Base-by-base conservation (phyloP, 1,284 basidiomycete species). In the Crepidotus sp. region DNA sequence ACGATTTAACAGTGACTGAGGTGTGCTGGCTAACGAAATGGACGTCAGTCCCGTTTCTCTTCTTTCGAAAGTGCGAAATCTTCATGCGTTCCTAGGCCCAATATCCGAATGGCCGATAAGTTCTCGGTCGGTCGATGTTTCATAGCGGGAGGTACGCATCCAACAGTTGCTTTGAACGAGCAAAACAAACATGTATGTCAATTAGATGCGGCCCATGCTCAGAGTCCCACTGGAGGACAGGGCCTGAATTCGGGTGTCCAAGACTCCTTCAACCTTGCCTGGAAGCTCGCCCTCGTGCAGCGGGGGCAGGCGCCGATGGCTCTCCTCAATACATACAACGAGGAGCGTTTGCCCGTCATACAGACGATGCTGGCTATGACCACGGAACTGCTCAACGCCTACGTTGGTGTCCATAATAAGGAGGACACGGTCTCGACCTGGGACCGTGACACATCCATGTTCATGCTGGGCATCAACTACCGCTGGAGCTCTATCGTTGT, bases 311-410 rank as follows among this genome's bases (percentile, higher is more conserved):
- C 59, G 0, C 46, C 53, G 0, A 21, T 36, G 13, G 41, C 51
- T 5, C 51, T 62, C 22, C 54, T 61, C 10, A 50, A 54, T n/a
- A 54, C 55, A 4, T 61, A 62, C 43, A 41, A 39, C 24, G 42
- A 51, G 9, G 61, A 61, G 32, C 54, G 61, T 4, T 35, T 58
- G 15, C 59, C 60, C 4, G 59, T 61, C 32, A 54, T 60, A 38
- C 43, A 49, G 3, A 53, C 56, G 29, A 57, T 62, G 55, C 54
- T 62, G 44, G 46, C 53, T 14, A 43, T 48, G 21, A 22, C 21
- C 21, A 22, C 21, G 21, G 21, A 22, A 6, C 21, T 22, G 21
- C 21, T 22, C 21, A 22, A 22, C 21, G 21, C 21, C 21, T 22
- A 22, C 21, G 21, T 22, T 6, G 21, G 6, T 6, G 21, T 22